Base-by-base conservation (phyloP, 352 stramenopile genomes). In the Phytopythium boreale region DNA sequence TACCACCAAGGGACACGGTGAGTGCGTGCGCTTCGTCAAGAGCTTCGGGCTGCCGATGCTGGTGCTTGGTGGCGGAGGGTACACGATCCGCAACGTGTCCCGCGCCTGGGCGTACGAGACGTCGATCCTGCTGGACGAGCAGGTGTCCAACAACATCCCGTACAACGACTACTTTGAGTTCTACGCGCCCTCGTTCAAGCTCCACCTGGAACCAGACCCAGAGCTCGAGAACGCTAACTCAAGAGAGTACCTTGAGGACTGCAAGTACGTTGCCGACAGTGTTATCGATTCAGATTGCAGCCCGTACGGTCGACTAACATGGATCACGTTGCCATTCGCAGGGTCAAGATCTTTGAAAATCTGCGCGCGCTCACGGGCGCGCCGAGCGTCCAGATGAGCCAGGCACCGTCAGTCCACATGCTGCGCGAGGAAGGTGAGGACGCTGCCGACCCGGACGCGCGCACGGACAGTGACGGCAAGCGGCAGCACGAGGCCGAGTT, bases 101-200 rank as follows among this genome's bases (percentile, higher is more conserved):
- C 75, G 97, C 43, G 98, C 93, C 55, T 99, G 97, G 98, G 92
- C 96, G 1, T 99, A 98, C 71, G 97, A 99, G 75, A 99, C 97
- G 12, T 89, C 93, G 0, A 95, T 99, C 24, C 69, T 99, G 17
- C 58, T 96, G 29, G 82, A 92, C 24, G 76, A 90, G 68, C 70
- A 86, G 46, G 79, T 93, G 15, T 89, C 77, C 50, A 90, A 93
- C 74, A 88, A 91, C 66, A 87, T 93, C 60, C 84, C 82, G 20
- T 90, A 89, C 79, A 93, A 91, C 62, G 82, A 91, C 66, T 93
- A 93, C 72, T 93, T 92, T 60, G 84, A 92, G 63, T 92, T 89
- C 63, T 92, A 91, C 59, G 81, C 84, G 6, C 87, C 87, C 27
- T 84, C 75, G 31, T 96, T 94, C 70, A 96, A 96, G 63, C 69